Evolutionary conservation across 2,329 filamentous ascomycete species (phyloP).

Genomic region (Claviceps sp.): DNA sequence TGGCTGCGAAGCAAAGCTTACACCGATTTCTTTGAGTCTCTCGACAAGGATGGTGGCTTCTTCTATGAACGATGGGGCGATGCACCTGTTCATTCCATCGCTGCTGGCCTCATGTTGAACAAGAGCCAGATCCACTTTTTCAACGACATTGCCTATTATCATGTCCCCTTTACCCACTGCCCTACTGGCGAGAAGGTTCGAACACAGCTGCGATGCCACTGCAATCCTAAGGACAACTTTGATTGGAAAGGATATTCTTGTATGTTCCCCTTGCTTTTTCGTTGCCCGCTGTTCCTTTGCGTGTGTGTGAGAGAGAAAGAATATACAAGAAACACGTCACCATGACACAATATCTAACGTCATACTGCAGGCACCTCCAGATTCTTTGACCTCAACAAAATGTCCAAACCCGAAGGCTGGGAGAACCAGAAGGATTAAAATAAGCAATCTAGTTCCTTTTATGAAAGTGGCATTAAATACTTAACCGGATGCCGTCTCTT

Average conservation of each 20-base stretch:
- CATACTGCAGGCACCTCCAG: constrained; percentile 45
- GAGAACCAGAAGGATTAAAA: constrained; percentile 25
- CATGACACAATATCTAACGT: background rate
- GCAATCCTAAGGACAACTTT: constrained; percentile 94
- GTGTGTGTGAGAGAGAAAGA: too few relatives aligned
- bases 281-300: background rate
- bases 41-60: constrained; percentile 89
- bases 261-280: constrained; percentile 31
- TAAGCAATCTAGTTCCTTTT: too few relatives aligned
- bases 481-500: background rate
- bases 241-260: constrained; percentile 99
- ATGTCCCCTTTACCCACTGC: constrained; percentile 96
- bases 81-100: constrained; percentile 96
- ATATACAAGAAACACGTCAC: too few relatives aligned
- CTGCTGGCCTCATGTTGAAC: constrained; percentile 70
- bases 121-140: constrained; percentile 98
- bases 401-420: constrained; percentile 76
- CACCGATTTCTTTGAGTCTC: constrained; percentile 74
- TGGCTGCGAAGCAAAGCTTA: constrained; percentile 89
- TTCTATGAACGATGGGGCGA: constrained; percentile 99
- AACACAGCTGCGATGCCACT: constrained; percentile 79
- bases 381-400: constrained; percentile 71
- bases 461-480: background rate
- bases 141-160: constrained; percentile 96
- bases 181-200: constrained; percentile 79